Evolutionary conservation across 78 protist species (phyloP).

Genomic region (Dictyostelium discoideum): dicty_2.7 NC_007088.5:4464001-4464500

Average conservation of each 20-base stretch:
- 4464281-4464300: conserved; percentile 69
- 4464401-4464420: conserved; percentile 12
- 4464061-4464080: neutral
- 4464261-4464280: neutral
- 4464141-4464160: conserved; percentile 49
- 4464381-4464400: neutral
- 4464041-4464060: neutral
- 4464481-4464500: neutral
- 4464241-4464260: neutral
- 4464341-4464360: neutral
- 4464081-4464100: neutral
- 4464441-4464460: conserved; percentile 30
- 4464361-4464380: conserved; percentile 26
- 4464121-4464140: conserved; percentile 63
- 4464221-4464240: neutral
- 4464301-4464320: conserved; percentile 24
- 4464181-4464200: conserved; percentile 31
- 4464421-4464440: conserved; percentile 27
- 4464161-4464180: conserved; percentile 72
- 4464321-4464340: conserved; percentile 32
- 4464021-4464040: neutral
- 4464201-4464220: conserved; percentile 16
- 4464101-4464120: conserved; percentile 1
- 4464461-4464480: neutral
- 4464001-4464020: neutral